phyloP scores from a whole-genome alignment of 345 rosid species.

The Raphanus raphanistrum region DNA sequence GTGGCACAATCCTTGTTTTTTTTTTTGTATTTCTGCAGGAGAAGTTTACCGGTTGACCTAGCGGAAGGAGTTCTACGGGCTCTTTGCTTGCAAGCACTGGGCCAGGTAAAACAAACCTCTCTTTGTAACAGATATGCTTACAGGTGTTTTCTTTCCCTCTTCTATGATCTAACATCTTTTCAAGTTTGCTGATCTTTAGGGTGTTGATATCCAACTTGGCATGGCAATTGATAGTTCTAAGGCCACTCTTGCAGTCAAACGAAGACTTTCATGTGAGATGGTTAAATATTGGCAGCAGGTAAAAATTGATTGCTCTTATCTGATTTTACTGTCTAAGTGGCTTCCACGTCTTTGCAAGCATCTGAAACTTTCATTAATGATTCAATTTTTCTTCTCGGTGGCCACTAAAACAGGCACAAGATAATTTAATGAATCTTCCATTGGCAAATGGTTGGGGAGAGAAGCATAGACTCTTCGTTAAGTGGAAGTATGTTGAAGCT shows the following conservation, averaged over 20 bases:
- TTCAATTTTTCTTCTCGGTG: conserved; percentile 28
- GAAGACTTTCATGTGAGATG: conserved; percentile 99
- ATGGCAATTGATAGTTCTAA: conserved; percentile 97
- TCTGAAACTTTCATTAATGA: conserved; percentile 19
- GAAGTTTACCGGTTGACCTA: conserved; percentile 88
- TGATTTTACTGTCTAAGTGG: background rate
- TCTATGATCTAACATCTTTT: conserved; percentile 19
- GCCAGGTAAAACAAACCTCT: conserved; percentile 61
- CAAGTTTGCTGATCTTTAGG: conserved; percentile 48
- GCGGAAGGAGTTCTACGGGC: conserved; percentile 92
- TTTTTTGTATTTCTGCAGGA: conserved; percentile 49
- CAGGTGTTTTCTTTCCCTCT: conserved; percentile 8
- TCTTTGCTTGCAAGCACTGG: conserved; percentile 91
- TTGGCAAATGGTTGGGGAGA: conserved; percentile 96
- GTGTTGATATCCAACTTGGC: conserved; percentile 97
- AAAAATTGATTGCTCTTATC: background rate
- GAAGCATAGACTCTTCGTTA: conserved; percentile 80
- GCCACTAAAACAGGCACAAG: conserved; percentile 75
- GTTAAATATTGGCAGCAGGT: conserved; percentile 99
- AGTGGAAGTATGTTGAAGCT: conserved; percentile 92
- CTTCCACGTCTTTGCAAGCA: background rate
- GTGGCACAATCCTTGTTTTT: conserved; percentile 7
- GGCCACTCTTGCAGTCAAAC: conserved; percentile 98
- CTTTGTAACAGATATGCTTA: conserved; percentile 25
- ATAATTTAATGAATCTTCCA: conserved; percentile 84